Base-by-base conservation (phyloP, 192 early-diverging fungal genomes). In the Spizellomyces punctatus region DNA sequence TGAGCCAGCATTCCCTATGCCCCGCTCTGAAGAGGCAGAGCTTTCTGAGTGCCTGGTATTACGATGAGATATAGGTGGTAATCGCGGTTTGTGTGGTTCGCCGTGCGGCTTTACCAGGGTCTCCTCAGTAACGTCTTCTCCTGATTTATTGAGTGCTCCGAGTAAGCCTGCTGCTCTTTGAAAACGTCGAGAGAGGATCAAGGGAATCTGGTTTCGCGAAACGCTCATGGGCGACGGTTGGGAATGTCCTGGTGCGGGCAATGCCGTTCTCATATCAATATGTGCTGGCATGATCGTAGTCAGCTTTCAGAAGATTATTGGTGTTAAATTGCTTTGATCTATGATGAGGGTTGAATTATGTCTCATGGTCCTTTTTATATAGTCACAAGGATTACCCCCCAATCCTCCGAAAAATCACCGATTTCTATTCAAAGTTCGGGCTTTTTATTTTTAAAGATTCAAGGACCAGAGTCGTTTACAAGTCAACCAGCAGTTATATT, bases 161-260 rank as follows among this genome's bases (percentile, higher is more conserved):
- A 69, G 43, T 6, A 69, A 27, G 16, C 41, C 16, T 8, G 67
- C 67, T 27, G 55, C 41, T 41, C 67, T 42, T 10, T n/a, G 52
- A 43, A 58, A 69, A 10, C 67, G 67, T 0, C 27, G 48, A 7
- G 67, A 69, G 10, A 69, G 52, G 8, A 69, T 58, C 4, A 41
- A 22, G 17, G 67, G 67, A 41, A 69, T 27, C 17, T 58, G 55
- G 4, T 48, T 14, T 14, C 67, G 21, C 10, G 54, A 16, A 17
- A 27, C 48, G 65, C 27, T 66, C 45, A 46, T 36, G 27, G 27
- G 3, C 3, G 27, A 36, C 27, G 27, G 27, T 36, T 36, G 27
- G 27, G 27, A 36, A 36, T 36, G 27, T 36, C 0, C 27, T 36
- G 27, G 27, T 36, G 27, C 27, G 27, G 27, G 3, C 27, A 36